Conservation (phyloP, 371 early-diverging fungal species). For the Quaeritorhiza haematococci region DNA sequence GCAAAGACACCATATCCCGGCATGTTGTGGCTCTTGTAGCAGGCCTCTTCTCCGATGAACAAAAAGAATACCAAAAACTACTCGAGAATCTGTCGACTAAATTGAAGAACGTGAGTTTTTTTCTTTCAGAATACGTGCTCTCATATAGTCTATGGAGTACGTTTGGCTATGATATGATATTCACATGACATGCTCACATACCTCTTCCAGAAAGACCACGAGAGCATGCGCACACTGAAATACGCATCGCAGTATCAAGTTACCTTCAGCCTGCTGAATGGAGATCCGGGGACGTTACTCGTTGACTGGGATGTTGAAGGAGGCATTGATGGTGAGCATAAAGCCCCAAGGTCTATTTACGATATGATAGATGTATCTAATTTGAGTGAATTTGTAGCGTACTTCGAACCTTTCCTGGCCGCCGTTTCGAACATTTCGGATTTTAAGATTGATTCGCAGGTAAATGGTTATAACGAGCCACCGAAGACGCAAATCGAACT, state of each 20-base stretch:
- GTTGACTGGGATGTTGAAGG: conserved; percentile 72
- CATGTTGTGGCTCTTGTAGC: background rate
- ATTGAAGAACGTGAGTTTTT: background rate
- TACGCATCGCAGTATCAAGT: conserved; percentile 72
- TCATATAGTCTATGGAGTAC: background rate
- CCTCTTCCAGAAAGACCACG: conserved; percentile 42
- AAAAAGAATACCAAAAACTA: conserved; percentile 15
- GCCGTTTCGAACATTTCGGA: conserved; percentile 47
- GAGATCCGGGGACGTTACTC: conserved; percentile 53
- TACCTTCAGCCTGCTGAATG: conserved; percentile 73
- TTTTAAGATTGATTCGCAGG: conserved; percentile 60
- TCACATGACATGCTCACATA: conserved; percentile 10
- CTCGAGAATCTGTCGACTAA: background rate
- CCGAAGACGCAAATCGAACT: too few relatives aligned
- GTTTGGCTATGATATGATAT: conserved; percentile 1
- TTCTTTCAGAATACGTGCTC: background rate
- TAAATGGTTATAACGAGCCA: conserved; percentile 32
- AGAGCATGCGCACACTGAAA: conserved; percentile 65
- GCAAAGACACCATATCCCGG: too few relatives aligned
- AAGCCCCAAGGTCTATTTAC: background rate
- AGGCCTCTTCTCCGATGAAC: conserved; percentile 6
- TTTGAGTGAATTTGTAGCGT: conserved; percentile 15
- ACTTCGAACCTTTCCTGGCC: conserved; percentile 47
- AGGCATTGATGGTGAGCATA: conserved; percentile 50
- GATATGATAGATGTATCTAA: background rate